phyloP scores from a whole-genome alignment of 805 yeast species.

The Metschnikowia continentalis region DNA sequence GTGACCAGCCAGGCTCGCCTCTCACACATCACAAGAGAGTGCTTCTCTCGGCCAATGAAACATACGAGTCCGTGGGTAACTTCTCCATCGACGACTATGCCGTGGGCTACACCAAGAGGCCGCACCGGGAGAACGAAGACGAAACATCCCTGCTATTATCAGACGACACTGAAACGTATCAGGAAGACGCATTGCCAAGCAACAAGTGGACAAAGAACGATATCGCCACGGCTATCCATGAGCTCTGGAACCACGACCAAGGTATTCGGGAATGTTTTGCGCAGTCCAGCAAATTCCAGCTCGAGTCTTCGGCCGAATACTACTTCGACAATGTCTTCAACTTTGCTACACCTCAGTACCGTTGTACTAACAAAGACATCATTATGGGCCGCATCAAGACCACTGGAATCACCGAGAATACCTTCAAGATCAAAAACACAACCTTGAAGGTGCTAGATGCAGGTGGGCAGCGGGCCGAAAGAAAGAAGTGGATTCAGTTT shows the following conservation, averaged over 20 bases:
- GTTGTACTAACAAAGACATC: conserved; percentile 79
- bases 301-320: conserved; percentile 78
- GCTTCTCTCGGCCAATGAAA: conserved; percentile 46
- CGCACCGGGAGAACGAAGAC: conserved; percentile 3
- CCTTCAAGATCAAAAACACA: conserved; percentile 59
- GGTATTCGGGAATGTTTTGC: conserved; percentile 60
- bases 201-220: conserved; percentile 31
- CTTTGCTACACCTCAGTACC: conserved; percentile 60
- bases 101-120: conserved; percentile 12
- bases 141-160: conserved; percentile 6
- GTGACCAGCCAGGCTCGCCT: conserved; percentile 50
- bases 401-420: conserved; percentile 89
- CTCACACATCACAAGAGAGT: conserved; percentile 46
- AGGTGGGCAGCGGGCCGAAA: conserved; percentile 91
- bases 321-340: conserved; percentile 71
- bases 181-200: neutral
- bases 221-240: conserved; percentile 66
- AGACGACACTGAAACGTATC: conserved; percentile 9
- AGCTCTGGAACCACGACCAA: conserved; percentile 64
- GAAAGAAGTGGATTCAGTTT: conserved; percentile 93
- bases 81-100: conserved; percentile 14
- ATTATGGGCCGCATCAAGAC: conserved; percentile 90
- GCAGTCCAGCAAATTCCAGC: conserved; percentile 72
- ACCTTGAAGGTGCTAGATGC: conserved; percentile 84
- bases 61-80: conserved; percentile 12